Base-by-base conservation (phyloP, 2,329 filamentous ascomycete genomes). In the Nothomitra cinnamomea region DNA sequence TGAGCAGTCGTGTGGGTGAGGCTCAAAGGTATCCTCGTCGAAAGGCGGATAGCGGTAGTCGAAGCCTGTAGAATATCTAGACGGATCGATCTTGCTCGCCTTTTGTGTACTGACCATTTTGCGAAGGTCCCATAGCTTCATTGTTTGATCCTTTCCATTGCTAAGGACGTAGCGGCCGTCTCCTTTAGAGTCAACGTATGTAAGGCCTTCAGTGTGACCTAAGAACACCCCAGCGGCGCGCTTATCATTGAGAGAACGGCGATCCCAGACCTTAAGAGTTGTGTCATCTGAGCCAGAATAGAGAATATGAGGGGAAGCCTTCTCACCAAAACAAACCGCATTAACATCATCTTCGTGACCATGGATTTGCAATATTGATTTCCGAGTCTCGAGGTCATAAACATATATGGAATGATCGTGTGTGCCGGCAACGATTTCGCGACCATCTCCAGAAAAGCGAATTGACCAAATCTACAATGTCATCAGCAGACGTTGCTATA, bases 281-380 rank as follows among this genome's bases (percentile, higher is more conserved):
- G 85, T 83, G 63, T 98, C 92, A 63, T 98, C 92, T 0, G 88
- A 95, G 19, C 92, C 92, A 0, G 89, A 95, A 68, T 95, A 96
- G 2, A 98, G 74, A 56, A 96, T 90, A 64, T 98, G 89, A 1
- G 92, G 90, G 0, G 87, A 94, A 28, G 78, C 77, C 56, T 81
- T 82, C 67, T 96, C 89, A 1, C 88, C 92, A 62, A 94, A 96
- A 66, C 89, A 95, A 0, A 98, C 92, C 3, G 92, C 92, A 61
- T 96, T 98, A 53, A 96, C 90, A 64, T 98, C 88, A 60, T 94
- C 80, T 3, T 79, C 71, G 63, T 98, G 92, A 0, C 87, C 89
- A 15, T 73, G 72, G 24, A 95, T 79, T 49, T 80, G 77, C 54
- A 95, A 79, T 32, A 94, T 75, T 0, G 85, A 79, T 47, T 77